A percentile compares a stretch with the other conserved stretches of the same genome.
Evolutionary conservation across 2,329 filamentous ascomycete species (phyloP).

Genomic region (Aspergillus sp.): DNA sequence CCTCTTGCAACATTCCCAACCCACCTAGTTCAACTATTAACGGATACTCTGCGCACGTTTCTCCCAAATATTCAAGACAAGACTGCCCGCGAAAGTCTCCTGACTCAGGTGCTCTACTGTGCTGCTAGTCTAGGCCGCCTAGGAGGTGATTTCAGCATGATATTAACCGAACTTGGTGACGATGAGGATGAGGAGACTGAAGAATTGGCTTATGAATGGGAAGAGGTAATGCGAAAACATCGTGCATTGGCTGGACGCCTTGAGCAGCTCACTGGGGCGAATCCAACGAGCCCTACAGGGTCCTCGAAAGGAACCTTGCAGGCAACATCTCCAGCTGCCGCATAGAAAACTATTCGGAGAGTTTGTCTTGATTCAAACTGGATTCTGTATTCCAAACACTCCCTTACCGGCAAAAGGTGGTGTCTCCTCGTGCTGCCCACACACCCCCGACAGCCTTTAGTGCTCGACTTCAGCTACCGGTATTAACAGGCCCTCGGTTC

Average conservation of each 20-base stretch:
- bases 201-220: conserved; percentile 66
- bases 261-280: conserved; percentile 39
- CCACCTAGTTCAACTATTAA: conserved; percentile 77
- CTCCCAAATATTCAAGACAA: conserved; percentile 79
- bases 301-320: conserved; percentile 19
- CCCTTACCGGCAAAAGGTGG: background rate
- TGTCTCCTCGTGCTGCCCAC: background rate
- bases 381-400: background rate
- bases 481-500: background rate
- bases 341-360: background rate
- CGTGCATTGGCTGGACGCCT: conserved; percentile 74
- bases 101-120: conserved; percentile 92
- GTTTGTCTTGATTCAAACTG: background rate
- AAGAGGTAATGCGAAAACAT: conserved; percentile 85
- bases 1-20: conserved; percentile 81
- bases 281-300: conserved; percentile 14
- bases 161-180: conserved; percentile 65
- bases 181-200: conserved; percentile 43
- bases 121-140: conserved; percentile 85
- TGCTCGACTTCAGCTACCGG: background rate
- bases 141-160: conserved; percentile 88
- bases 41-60: conserved; percentile 72
- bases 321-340: conserved; percentile 16
- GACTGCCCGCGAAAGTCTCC: conserved; percentile 76
- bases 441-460: background rate